Evolutionary conservation across 2,329 filamentous ascomycete species (phyloP), one percentile per base, ranked within the genome.

Genomic region (Fusarium musae): DNA sequence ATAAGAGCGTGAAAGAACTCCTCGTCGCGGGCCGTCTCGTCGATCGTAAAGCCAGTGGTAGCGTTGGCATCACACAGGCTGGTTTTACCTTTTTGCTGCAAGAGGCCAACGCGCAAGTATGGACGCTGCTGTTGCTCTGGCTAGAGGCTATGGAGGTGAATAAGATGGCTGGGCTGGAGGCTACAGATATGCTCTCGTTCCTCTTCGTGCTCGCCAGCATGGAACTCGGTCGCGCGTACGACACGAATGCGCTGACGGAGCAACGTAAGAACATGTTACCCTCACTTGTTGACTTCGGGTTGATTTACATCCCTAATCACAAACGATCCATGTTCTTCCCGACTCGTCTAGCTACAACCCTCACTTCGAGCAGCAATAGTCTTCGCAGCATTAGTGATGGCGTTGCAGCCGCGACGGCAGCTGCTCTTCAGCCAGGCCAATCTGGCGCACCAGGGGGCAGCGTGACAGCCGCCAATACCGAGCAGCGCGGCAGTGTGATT

Each of bases 51-150:
- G 84, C 86, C 17, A 89, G 92, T 12, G 90, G 89, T 47, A 97
- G 84, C 61, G 87, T 94, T 15, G 90, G 89, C 60, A 99, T 99
- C 77, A 99, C 96, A 0, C 92, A 97, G 79, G 91, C 93, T 6
- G 96, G 96, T 12, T 99, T 99, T 80, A 95, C 94, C 0, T 99
- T 99, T 79, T 86, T 99, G 63, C 87, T 99, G 13, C 96, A 98
- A 78, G 96, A 98, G 79, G 92, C 96, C 66, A 98, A 98, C 81
- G 95, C 96, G 1, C 96, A 99, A 82, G 95, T 99, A 40, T 99
- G 96, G 96, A 96, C 95, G 32, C 86, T 99, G 52, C 87, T 99
- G 40, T 92, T 99, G 36, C 91, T 98, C 37, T 99, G 97, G 87
- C 91, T 99, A 57, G 93, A 97, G 75, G 93, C 94, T 69, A 93